A percentile compares a stretch with the other conserved stretches of the same genome.
Conservation (phyloP, 176 grass and related monocot genomes). For the Zoysia japonica region DNA sequence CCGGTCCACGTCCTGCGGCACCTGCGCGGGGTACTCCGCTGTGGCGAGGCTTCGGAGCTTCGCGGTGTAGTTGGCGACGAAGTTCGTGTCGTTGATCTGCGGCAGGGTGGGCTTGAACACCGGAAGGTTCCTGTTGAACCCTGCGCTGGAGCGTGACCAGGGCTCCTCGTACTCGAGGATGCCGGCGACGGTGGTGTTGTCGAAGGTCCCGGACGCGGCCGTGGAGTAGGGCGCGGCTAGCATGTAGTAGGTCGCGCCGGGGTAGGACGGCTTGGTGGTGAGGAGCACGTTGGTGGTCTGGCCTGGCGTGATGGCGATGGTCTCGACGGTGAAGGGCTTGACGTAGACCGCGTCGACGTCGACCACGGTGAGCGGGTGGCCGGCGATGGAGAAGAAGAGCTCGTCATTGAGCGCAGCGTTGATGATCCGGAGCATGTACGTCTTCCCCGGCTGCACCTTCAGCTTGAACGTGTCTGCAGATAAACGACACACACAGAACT, state of each 20-base stretch:
- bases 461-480: slow-evolving; percentile 56
- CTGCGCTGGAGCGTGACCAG: not conserved
- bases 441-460: slow-evolving; percentile 47
- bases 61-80: slow-evolving; percentile 42
- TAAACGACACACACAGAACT: too few relatives aligned
- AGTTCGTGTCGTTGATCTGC: slow-evolving; percentile 3
- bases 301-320: slow-evolving; percentile 48
- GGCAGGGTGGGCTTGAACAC: slow-evolving; percentile 22
- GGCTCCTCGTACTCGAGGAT: slow-evolving; percentile 54
- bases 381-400: slow-evolving; percentile 63
- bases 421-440: slow-evolving; percentile 54
- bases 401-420: slow-evolving; percentile 20
- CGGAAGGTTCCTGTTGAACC: slow-evolving; percentile 49
- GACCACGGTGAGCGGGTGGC: slow-evolving; percentile 52
- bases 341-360: slow-evolving; percentile 55
- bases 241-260: slow-evolving; percentile 44
- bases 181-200: slow-evolving; percentile 52
- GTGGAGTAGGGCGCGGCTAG: slow-evolving; percentile 47
- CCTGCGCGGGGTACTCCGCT: slow-evolving; percentile 38
- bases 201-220: slow-evolving; percentile 36
- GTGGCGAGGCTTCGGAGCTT: slow-evolving; percentile 50
- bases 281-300: slow-evolving; percentile 19
- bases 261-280: slow-evolving; percentile 44
- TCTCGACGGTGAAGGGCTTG: slow-evolving; percentile 52
- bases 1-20: slow-evolving; percentile 38